These are phyloP conservation scores for Chondrus crispus DNA, from an alignment of 23 red algal genomes.

Conservation along the genomic window DNA sequence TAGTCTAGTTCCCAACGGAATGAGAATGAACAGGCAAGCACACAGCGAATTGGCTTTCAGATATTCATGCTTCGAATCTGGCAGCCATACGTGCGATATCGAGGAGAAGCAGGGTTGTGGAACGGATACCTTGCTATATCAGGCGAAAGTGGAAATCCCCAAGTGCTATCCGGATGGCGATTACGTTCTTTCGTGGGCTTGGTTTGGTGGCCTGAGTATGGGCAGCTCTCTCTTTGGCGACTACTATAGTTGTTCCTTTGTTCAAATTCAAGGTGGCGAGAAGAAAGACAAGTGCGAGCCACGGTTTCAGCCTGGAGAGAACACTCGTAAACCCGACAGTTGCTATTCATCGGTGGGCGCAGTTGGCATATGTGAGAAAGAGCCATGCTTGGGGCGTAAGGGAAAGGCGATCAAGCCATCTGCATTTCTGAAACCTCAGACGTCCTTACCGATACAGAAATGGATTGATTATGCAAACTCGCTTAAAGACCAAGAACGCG, in stretches of 20 bases:
- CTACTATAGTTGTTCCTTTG: not conserved
- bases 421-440: too few species aligned
- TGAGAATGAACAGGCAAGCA: not conserved
- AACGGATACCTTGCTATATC: not conserved
- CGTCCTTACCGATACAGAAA: too few species aligned
- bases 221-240: not conserved
- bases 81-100: not conserved
- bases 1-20: not conserved
- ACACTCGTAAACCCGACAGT: not conserved
- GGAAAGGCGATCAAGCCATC: not conserved
- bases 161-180: not conserved
- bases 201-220: not conserved
- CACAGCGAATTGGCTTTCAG: not conserved
- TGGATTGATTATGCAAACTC: too few species aligned
- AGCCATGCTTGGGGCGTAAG: not conserved
- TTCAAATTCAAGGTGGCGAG: not conserved
- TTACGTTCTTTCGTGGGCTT: not conserved
- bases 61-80: not conserved
- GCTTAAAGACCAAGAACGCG: too few species aligned
- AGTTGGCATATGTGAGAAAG: not conserved
- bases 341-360: not conserved
- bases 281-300: not conserved
- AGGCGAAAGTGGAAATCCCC: not conserved
- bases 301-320: not conserved
- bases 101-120: not conserved